Percentiles rank a stretch among this genome's conserved stretches.
phyloP scores from a whole-genome alignment of 345 rosid genomes.

The Bretschneidera sinensis region DNA sequence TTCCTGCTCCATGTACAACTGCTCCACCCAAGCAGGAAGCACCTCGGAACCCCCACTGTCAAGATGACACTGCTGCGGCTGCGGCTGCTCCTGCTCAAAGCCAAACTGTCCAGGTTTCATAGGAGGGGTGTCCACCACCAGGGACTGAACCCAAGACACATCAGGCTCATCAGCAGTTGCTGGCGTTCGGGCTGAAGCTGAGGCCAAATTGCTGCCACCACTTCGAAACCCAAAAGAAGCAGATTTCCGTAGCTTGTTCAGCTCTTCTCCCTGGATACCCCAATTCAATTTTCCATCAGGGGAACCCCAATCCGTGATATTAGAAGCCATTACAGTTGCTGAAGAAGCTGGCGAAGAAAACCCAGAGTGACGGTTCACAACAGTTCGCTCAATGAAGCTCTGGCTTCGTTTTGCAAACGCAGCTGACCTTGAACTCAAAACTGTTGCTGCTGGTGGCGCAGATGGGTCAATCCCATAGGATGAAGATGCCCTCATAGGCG shows the following conservation, averaged over 20 bases:
- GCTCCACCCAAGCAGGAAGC: conserved; percentile 72
- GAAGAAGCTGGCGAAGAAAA: conserved; percentile 35
- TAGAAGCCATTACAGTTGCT: conserved; percentile 25
- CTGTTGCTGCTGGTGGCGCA: conserved; percentile 37
- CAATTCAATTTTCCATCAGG: conserved; percentile 80
- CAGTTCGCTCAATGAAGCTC: conserved; percentile 62
- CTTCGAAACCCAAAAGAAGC: conserved; percentile 58
- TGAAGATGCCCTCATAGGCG: conserved; percentile 42
- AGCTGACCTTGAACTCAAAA: conserved; percentile 50
- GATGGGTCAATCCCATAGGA: conserved; percentile 40
- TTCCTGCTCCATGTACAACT: conserved; percentile 72
- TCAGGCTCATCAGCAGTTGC: conserved; percentile 51
- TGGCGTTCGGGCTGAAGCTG: conserved; percentile 18
- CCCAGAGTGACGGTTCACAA: conserved; percentile 32
- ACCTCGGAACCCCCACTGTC: conserved; percentile 30
- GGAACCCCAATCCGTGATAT: conserved; percentile 62
- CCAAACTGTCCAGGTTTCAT: conserved; percentile 20
- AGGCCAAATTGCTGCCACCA: conserved; percentile 24
- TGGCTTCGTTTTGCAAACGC: conserved; percentile 68
- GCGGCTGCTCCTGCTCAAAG: conserved; percentile 27
- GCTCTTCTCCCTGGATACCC: conserved; percentile 72
- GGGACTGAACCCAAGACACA: conserved; percentile 70
- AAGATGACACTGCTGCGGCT: conserved; percentile 37
- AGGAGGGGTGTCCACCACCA: conserved; percentile 50
- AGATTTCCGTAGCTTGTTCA: conserved; percentile 59